Evolutionary conservation across 331 rosid genomes (phyloP).

Genomic region (Acacia pycnantha): DNA sequence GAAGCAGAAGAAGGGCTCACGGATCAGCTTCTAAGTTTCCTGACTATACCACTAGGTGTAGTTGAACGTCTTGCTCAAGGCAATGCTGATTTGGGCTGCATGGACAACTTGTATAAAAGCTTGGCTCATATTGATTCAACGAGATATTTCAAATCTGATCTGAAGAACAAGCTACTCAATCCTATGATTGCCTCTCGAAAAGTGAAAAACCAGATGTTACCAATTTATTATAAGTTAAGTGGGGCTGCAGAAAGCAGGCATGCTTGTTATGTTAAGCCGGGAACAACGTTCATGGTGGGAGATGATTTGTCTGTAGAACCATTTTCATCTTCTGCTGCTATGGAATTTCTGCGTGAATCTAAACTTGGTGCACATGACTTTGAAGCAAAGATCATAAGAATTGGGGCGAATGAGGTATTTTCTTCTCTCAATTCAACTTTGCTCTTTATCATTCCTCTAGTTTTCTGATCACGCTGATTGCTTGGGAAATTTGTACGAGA

Average conservation of each 20-base stretch:
- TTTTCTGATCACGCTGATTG: no score
- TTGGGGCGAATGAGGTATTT: neutral
- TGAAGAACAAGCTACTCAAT: neutral
- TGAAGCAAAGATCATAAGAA: neutral
- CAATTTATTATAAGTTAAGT: no score
- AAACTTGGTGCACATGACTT: neutral
- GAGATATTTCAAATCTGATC: no score
- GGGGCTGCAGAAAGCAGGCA: neutral
- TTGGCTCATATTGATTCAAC: no score
- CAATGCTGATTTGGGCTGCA: neutral
- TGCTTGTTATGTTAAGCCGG: neutral
- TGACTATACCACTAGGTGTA: neutral
- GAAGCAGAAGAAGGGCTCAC: neutral
- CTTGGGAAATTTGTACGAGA: no score
- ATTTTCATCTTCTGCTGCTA: neutral
- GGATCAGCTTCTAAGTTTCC: neutral
- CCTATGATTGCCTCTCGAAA: neutral
- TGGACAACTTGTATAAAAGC: neutral
- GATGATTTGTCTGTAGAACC: neutral
- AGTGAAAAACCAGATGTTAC: neutral
- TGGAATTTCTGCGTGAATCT: neutral
- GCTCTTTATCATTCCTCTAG: neutral
- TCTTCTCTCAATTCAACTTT: no score
- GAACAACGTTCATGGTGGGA: neutral
- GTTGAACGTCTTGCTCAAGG: neutral